A percentile compares a stretch with the other conserved stretches of the same genome.
Conservation (phyloP, 495 filamentous ascomycete genomes). For the Tuber borchii region DNA sequence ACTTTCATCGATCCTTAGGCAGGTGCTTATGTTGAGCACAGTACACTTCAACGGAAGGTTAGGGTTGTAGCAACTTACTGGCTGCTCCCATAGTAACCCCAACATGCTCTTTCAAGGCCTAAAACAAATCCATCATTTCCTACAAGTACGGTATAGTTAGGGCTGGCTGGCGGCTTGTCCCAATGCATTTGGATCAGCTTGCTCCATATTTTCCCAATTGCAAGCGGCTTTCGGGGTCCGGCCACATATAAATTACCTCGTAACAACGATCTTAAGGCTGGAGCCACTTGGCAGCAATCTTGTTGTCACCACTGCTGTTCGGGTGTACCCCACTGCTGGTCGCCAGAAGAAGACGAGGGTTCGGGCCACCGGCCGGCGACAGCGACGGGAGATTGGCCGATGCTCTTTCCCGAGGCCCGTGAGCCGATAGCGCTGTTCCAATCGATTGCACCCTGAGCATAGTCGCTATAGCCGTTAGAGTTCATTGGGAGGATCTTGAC, state of each 20-base stretch:
- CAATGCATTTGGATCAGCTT: not conserved
- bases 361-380: conserved; percentile 43
- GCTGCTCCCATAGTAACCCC: not conserved
- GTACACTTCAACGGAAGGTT: not conserved
- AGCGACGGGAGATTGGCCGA: conserved; percentile 40
- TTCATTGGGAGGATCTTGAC: conserved; percentile 49
- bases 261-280: too few species aligned
- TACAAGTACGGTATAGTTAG: not conserved
- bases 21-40: not conserved
- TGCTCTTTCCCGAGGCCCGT: conserved; percentile 44
- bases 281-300: conserved; percentile 45
- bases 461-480: conserved; percentile 40
- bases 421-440: conserved; percentile 45
- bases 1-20: not conserved
- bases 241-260: too few species aligned
- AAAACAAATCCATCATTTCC: not conserved
- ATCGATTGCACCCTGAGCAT: conserved; percentile 38
- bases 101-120: not conserved
- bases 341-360: conserved; percentile 41
- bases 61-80: not conserved
- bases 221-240: too few species aligned
- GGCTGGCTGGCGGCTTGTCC: not conserved
- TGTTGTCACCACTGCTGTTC: conserved; percentile 44
- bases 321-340: conserved; percentile 45
- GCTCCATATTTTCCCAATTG: too few species aligned